Percentiles rank a stretch among this genome's conserved stretches.
phyloP scores from a whole-genome alignment of 169 alveolate genomes.

The Haemoproteus tartakovskyi region DNA sequence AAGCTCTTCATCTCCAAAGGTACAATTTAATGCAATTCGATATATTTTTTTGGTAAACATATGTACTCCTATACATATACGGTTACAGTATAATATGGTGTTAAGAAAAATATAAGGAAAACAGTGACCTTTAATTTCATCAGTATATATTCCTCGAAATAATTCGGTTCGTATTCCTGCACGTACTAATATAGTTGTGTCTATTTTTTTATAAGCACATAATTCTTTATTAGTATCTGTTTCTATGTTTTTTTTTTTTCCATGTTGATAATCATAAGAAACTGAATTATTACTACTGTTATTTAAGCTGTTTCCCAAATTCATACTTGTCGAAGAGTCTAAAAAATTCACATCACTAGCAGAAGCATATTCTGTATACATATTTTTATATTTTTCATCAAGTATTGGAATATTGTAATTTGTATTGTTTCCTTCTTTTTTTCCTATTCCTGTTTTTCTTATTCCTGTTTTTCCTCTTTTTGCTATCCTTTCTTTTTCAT shows the following conservation, averaged over 20 bases:
- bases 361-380: too few relatives aligned
- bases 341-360: too few relatives aligned
- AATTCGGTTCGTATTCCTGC: slow-evolving; percentile 20
- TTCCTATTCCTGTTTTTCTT: not conserved
- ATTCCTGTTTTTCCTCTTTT: not conserved
- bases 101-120: slow-evolving; percentile 54
- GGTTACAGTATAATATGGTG: slow-evolving; percentile 42
- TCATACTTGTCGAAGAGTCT: too few relatives aligned
- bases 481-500: not conserved
- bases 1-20: slow-evolving; percentile 14
- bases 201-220: slow-evolving; percentile 13
- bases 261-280: not conserved
- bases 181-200: slow-evolving; percentile 9
- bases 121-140: slow-evolving; percentile 53
- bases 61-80: slow-evolving; percentile 44
- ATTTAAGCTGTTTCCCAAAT: too few relatives aligned
- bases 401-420: too few relatives aligned
- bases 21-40: slow-evolving; percentile 5
- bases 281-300: not conserved
- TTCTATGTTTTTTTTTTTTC: not conserved
- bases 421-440: not conserved
- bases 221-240: not conserved
- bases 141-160: slow-evolving; percentile 47
- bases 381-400: too few relatives aligned
- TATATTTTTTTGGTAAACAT: slow-evolving; percentile 45